Evolutionary conservation across 768 basidiomycete species (phyloP), one percentile per base, ranked within the genome.

Genomic region (Boletus vinaceobasis): DNA sequence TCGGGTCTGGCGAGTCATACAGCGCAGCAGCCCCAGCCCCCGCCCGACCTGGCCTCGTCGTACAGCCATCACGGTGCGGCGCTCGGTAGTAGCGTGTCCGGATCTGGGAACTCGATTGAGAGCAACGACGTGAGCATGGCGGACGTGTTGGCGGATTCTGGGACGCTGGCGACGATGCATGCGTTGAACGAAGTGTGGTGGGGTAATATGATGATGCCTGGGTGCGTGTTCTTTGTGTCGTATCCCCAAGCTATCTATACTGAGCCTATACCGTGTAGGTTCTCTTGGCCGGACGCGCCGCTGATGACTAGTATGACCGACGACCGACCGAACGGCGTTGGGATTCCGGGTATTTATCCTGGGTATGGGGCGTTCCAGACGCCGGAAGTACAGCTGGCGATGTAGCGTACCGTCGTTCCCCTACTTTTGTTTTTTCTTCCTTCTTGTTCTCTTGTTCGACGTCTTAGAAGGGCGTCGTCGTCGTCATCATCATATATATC

Each of bases 201-300:
- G 88, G 71, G 78, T 42, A 87, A 80, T 46, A 86, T 89, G 84
- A 87, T 90, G 88, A 88, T 91, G 86, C 89, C 89, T 36, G 89
- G 89, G 85, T 59, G 1, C 39, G 49, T 52, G 15, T 5, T 11
- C 9, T 19, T 9, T 8, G 7, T 2, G 10, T 11, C 36, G 0
- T 31, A 0, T 21, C 19, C 10, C n/a, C n/a, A n/a, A n/a, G n/a
- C n/a, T n/a, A n/a, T n/a, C n/a, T n/a, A n/a, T n/a, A n/a, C n/a
- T n/a, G n/a, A n/a, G n/a, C n/a, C n/a, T n/a, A n/a, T n/a, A n/a
- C n/a, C 5, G n/a, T 43, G 33, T 36, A 71, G 70, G 27, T 71
- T 71, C 46, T 71, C 70, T 3, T 71, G 70, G 70, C 68, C 70
- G 0, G 70, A 71, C 1, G 62, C 48, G 7, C 64, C 71, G 15